A percentile compares a stretch with the other conserved stretches of the same genome.
phyloP scores from a whole-genome alignment of 257 asterid species.

The Jasminum sambac region DNA sequence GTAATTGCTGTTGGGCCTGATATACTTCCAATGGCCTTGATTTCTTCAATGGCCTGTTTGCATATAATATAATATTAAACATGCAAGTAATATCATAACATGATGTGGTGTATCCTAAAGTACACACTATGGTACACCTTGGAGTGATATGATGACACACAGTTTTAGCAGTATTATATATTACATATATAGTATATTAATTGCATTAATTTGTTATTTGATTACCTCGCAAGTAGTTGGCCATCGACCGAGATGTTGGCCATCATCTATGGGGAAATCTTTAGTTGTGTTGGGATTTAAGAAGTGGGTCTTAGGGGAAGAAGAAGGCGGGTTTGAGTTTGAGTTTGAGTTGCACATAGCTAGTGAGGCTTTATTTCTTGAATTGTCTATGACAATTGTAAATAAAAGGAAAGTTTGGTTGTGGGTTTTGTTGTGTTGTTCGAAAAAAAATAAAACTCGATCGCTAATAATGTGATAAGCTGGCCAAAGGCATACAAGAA shows the following conservation, averaged over 20 bases:
- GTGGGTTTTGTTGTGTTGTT: background rate
- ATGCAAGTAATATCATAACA: background rate
- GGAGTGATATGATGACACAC: too few relatives aligned
- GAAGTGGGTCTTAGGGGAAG: background rate
- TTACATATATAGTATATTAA: too few relatives aligned
- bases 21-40: slow-evolving; percentile 78
- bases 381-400: too few relatives aligned
- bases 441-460: background rate
- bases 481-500: background rate
- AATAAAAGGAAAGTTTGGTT: background rate
- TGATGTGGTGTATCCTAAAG: too few relatives aligned
- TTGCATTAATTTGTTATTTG: too few relatives aligned
- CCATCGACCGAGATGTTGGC: background rate
- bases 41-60: slow-evolving; percentile 68
- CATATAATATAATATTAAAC: background rate
- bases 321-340: background rate
- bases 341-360: background rate
- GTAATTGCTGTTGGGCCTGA: slow-evolving; percentile 82
- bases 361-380: background rate
- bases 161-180: too few relatives aligned
- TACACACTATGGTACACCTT: too few relatives aligned
- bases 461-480: too few relatives aligned
- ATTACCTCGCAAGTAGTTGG: slow-evolving; percentile 1
- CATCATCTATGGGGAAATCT: background rate
- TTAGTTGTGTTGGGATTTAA: background rate